A percentile compares a stretch with the other conserved stretches of the same genome.
Evolutionary conservation across 257 asterid genomes (phyloP).

Genomic region (Nicotiana benthamiana): DNA sequence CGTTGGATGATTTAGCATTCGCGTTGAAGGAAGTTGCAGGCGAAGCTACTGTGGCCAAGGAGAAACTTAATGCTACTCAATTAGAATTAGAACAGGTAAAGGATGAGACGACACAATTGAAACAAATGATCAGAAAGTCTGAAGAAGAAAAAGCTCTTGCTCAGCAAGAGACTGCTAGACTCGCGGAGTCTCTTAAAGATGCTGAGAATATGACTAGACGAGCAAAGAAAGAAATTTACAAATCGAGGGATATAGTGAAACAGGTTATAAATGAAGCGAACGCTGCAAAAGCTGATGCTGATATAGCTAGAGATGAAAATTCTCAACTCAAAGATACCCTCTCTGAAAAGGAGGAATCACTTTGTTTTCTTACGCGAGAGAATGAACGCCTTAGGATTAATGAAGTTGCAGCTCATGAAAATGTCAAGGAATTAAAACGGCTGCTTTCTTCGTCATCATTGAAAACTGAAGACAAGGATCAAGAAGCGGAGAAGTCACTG

Average conservation of each 20-base stretch:
- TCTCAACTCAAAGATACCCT: constrained; percentile 8
- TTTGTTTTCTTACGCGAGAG: not conserved
- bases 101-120: constrained; percentile 37
- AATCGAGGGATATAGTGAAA: constrained; percentile 61
- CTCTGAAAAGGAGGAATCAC: constrained; percentile 6
- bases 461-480: constrained; percentile 28
- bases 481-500: constrained; percentile 3
- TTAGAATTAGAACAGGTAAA: constrained; percentile 31
- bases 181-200: constrained; percentile 33
- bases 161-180: constrained; percentile 37
- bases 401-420: constrained; percentile 8
- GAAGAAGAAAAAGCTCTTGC: constrained; percentile 58
- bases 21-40: constrained; percentile 65
- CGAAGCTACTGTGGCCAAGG: constrained; percentile 49
- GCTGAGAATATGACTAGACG: constrained; percentile 41
- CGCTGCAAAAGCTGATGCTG: not conserved
- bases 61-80: constrained; percentile 25
- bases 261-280: constrained; percentile 39
- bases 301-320: not conserved
- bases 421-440: constrained; percentile 46
- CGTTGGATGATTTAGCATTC: constrained; percentile 84
- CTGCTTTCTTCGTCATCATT: constrained; percentile 42
- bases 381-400: constrained; percentile 4
- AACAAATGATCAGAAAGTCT: constrained; percentile 23
- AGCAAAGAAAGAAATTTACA: constrained; percentile 49